Evolutionary conservation across 805 yeast genomes (phyloP).

Genomic region (Candida mattraensis): DNA sequence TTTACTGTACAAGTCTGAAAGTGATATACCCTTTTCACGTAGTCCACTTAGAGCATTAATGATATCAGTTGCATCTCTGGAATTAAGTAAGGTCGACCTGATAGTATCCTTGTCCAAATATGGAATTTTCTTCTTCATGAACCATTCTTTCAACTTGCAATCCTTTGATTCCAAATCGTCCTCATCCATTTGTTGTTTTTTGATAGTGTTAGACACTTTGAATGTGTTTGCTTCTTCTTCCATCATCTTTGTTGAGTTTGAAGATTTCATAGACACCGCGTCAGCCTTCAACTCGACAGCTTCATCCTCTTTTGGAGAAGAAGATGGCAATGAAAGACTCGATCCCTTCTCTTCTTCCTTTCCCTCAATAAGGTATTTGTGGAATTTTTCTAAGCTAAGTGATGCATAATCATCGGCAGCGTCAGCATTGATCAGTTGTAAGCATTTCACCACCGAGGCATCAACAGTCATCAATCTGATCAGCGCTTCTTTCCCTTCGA

Average conservation of each 20-base stretch:
- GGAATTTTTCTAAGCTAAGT: not conserved
- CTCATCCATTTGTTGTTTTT: conserved; percentile 4
- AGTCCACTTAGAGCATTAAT: conserved; percentile 40
- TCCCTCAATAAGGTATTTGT: conserved; percentile 12
- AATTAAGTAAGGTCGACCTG: conserved; percentile 32
- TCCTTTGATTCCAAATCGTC: conserved; percentile 4
- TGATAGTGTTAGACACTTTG: conserved; percentile 10
- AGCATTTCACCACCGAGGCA: conserved; percentile 61
- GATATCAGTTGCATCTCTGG: conserved; percentile 38
- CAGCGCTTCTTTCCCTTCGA: conserved; percentile 74
- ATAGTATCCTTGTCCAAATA: conserved; percentile 31
- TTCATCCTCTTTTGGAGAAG: conserved; percentile 13
- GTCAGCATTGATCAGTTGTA: conserved; percentile 32
- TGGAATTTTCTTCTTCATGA: not conserved
- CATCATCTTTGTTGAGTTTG: conserved; percentile 16
- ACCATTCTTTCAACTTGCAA: too few species aligned
- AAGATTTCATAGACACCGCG: conserved; percentile 10
- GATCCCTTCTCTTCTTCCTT: conserved; percentile 3
- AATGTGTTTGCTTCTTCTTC: conserved; percentile 24
- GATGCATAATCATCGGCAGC: conserved; percentile 9
- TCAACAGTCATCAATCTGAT: conserved; percentile 69
- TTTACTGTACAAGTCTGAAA: conserved; percentile 33
- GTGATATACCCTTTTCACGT: conserved; percentile 40
- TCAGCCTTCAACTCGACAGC: conserved; percentile 17
- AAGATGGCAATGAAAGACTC: conserved; percentile 2